Evolutionary conservation across 768 basidiomycete species (phyloP).

Genomic region (Rhodotorula taiwanensis): DNA sequence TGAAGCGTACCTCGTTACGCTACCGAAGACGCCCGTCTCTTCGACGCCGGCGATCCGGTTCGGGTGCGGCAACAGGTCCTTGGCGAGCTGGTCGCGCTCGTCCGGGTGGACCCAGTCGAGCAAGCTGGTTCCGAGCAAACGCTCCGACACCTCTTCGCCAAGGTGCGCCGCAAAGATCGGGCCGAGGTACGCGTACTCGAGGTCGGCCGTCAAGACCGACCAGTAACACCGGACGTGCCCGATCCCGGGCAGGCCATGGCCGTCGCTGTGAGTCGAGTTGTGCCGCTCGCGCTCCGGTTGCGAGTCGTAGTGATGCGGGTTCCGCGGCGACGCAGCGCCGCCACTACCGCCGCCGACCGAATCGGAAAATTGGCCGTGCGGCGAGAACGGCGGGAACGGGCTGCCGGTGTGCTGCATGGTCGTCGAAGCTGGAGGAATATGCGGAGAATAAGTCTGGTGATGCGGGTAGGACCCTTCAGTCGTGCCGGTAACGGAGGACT

Average conservation of each 20-base stretch:
- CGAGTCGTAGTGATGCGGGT: too few species aligned
- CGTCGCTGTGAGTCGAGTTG: not conserved
- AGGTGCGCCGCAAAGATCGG: conserved; percentile 36
- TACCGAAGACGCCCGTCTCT: conserved; percentile 37
- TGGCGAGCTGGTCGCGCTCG: conserved; percentile 22
- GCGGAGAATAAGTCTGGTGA: too few species aligned
- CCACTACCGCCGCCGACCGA: not conserved
- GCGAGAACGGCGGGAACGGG: not conserved
- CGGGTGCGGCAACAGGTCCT: conserved; percentile 27
- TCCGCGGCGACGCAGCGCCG: too few species aligned
- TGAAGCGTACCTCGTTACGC: conserved; percentile 40
- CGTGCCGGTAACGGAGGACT: too few species aligned
- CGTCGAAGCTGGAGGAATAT: too few species aligned
- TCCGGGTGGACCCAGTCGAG: conserved; percentile 41
- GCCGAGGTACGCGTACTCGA: conserved; percentile 39
- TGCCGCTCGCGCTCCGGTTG: not conserved
- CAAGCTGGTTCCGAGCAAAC: conserved; percentile 30
- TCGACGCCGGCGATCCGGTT: conserved; percentile 29
- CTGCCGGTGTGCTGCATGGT: not conserved
- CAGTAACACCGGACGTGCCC: conserved; percentile 40
- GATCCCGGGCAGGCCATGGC: conserved; percentile 10
- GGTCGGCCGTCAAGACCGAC: conserved; percentile 34
- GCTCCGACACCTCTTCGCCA: conserved; percentile 5
- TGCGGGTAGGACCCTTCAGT: too few species aligned
- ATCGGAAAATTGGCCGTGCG: not conserved